Percentiles rank a stretch among this genome's conserved stretches.
Evolutionary conservation across 495 filamentous ascomycete genomes (phyloP).

Genomic region (Mytilinidion resinicola): DNA sequence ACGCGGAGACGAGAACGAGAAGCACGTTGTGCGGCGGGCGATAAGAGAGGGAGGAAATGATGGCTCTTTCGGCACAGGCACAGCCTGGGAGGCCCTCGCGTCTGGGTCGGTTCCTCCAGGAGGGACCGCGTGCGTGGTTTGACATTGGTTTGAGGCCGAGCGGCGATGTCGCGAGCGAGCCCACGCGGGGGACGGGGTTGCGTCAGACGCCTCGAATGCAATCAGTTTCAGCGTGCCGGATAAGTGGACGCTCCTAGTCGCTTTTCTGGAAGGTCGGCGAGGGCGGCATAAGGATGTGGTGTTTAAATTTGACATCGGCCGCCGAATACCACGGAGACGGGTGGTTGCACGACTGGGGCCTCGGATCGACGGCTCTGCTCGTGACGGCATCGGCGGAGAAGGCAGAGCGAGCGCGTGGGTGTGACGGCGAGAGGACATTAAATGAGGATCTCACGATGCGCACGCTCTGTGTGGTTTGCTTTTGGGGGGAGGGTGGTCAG

Average conservation of each 20-base stretch:
- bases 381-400: too few relatives aligned
- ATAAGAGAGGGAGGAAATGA: not conserved
- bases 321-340: not conserved
- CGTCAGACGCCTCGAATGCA: not conserved
- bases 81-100: too few relatives aligned
- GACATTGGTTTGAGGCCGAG: not conserved
- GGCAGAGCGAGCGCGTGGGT: too few relatives aligned
- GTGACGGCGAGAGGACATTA: too few relatives aligned
- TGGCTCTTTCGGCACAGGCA: too few relatives aligned
- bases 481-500: not conserved
- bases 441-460: not conserved
- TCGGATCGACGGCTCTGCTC: too few relatives aligned
- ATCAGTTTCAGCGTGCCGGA: not conserved
- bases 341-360: not conserved
- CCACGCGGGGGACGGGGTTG: not conserved
- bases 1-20: not conserved
- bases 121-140: not conserved
- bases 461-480: not conserved
- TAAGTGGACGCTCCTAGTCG: not conserved
- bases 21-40: not conserved
- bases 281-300: not conserved
- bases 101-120: too few relatives aligned
- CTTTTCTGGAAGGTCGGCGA: conserved; percentile 1
- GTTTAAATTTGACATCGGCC: not conserved
- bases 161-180: not conserved